Base-by-base conservation (phyloP, 257 asterid genomes). In the Jacaranda mimosifolia region DNA sequence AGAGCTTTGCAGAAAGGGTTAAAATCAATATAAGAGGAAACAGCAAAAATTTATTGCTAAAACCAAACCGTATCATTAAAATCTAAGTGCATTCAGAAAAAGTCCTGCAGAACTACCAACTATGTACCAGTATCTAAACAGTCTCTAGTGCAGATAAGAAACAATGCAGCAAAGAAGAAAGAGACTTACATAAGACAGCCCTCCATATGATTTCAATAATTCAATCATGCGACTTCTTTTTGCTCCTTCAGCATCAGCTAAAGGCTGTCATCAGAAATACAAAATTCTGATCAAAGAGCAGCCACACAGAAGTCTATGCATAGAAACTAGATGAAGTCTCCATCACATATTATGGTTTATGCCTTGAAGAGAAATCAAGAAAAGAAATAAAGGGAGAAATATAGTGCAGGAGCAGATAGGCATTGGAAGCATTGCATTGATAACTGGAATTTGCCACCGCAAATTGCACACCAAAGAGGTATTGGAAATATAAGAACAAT, bases 231-330 rank as follows among this genome's bases (percentile, higher is more conserved):
- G 66, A 38, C 79, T 39, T 87, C 86, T 87, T 79, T 85, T 88
- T 59, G 99, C 94, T 69, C 99, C 99, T 85, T 96, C 97, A 8
- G 99, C 97, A 83, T 96, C 99, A 73, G 99, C 98, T 85, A 96
- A 82, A 81, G 99, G 98, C 98, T 96, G 90, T 86, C 75, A 80
- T 69, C 63, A 85, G 46, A 65, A 73, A 79, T 9, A 57, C 60
- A 52, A 79, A 57, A 45, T 48, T 78, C 73, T 75, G 46, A 69
- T 63, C 7, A n/a, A 56, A 59, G 11, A 59, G 7, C 18, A 69
- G 10, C 52, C 26, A 62, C 2, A 2, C 2, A 26, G 32, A 26
- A 26, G 32, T 26, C 32, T 26, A 32, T 17, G 46, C 46, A 35
- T 15, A 68, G 69, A n/a, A 70, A 75, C 35, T 55, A 63, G 55